These are phyloP conservation scores for Agrocybe praecox DNA, from an alignment of 768 basidiomycete genomes.

Conservation along the genomic window DNA sequence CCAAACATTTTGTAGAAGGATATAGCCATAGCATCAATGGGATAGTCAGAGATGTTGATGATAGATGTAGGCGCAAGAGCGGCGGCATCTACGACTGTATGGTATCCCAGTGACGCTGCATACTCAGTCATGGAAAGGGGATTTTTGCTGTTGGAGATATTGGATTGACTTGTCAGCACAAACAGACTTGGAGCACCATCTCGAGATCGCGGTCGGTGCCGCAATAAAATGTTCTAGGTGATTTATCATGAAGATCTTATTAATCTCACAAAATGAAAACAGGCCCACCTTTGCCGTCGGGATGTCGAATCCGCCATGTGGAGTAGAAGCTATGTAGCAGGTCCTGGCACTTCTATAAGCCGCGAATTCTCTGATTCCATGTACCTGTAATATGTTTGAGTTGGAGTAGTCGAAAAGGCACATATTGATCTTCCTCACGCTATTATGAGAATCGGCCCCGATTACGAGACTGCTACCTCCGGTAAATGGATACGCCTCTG, in stretches of 20 bases:
- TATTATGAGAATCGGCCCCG: slow-evolving; percentile 81
- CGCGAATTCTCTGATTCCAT: slow-evolving; percentile 80
- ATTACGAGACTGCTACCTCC: slow-evolving; percentile 64
- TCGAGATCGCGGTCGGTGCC: slow-evolving; percentile 46
- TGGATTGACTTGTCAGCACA: slow-evolving; percentile 80
- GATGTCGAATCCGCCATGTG: slow-evolving; percentile 65
- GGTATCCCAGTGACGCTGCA: slow-evolving; percentile 70
- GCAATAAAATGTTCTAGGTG: slow-evolving; percentile 54
- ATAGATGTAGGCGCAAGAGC: slow-evolving; percentile 75
- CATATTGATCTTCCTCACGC: slow-evolving; percentile 40
- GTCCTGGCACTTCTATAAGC: slow-evolving; percentile 53
- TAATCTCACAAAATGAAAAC: background rate
- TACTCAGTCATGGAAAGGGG: slow-evolving; percentile 64
- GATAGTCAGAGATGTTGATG: slow-evolving; percentile 64
- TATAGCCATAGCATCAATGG: slow-evolving; percentile 81
- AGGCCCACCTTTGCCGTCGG: slow-evolving; percentile 59
- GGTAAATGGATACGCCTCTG: slow-evolving; percentile 76
- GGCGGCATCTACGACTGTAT: slow-evolving; percentile 80
- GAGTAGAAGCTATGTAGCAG: slow-evolving; percentile 65
- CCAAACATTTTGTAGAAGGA: slow-evolving; percentile 94
- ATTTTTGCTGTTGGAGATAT: slow-evolving; percentile 77
- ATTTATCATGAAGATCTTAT: slow-evolving; percentile 6
- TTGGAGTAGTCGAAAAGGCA: background rate
- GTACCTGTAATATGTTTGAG: slow-evolving; percentile 33
- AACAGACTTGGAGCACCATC: slow-evolving; percentile 61